These are phyloP conservation scores for Chaetomium globosum DNA, from an alignment of 2,329 filamentous ascomycete genomes.

Conservation along the genomic window DNA sequence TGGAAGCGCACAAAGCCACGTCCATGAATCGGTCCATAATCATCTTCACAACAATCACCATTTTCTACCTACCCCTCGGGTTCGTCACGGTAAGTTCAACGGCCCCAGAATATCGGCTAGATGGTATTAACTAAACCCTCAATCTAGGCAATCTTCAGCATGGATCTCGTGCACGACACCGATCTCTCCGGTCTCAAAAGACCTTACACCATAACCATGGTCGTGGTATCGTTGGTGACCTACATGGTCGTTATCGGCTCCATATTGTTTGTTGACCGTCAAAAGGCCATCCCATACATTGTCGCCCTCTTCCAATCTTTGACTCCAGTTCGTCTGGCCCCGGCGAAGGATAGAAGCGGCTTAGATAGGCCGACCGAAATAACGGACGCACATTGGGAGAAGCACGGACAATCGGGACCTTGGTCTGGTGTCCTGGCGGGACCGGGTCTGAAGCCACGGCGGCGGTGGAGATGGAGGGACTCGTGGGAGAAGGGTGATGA, in stretches of 20 bases:
- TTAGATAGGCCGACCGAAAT: not conserved
- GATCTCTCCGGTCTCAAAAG: not conserved
- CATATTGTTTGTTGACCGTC: not conserved
- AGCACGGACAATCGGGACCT: not conserved
- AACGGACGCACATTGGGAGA: not conserved
- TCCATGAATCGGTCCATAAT: conserved; percentile 6
- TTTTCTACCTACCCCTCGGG: not conserved
- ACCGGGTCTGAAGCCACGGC: not conserved
- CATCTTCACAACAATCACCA: conserved; percentile 2
- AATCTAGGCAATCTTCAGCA: conserved; percentile 12
- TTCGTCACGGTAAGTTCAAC: not conserved
- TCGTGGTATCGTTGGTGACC: not conserved
- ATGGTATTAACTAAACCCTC: not conserved
- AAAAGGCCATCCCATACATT: not conserved
- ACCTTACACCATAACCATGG: not conserved
- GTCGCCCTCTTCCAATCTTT: not conserved
- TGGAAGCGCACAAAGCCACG: not conserved
- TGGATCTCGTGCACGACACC: conserved; percentile 7
- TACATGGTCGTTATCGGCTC: conserved; percentile 4
- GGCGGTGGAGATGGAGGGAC: not conserved
- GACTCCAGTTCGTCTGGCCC: not conserved
- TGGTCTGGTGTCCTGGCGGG: not conserved
- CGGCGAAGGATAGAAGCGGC: rapidly evolving
- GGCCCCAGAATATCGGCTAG: not conserved
- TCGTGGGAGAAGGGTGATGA: not conserved